phyloP scores from a whole-genome alignment of 2,329 filamentous ascomycete species.

The Verticillium nubilum region DNA sequence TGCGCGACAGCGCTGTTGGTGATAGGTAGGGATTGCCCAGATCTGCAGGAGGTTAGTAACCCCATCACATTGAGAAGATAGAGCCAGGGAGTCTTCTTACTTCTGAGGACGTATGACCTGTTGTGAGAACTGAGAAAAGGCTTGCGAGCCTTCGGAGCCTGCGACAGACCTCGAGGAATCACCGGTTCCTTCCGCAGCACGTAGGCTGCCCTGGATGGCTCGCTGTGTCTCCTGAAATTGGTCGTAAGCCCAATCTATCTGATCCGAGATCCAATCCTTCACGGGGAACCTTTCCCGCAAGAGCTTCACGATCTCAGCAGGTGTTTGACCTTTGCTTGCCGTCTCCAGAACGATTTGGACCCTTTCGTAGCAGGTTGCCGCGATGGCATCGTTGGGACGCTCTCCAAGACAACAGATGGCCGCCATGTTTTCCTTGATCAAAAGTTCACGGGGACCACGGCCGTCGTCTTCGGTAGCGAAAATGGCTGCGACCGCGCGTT shows the following conservation, averaged over 20 bases:
- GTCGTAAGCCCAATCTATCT: conserved; percentile 2
- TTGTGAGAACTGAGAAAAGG: background rate
- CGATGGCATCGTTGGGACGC: background rate
- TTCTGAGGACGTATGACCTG: background rate
- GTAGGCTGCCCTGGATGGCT: background rate
- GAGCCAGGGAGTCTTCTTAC: background rate
- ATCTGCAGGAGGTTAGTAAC: background rate
- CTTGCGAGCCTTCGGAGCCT: background rate
- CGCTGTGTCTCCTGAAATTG: background rate
- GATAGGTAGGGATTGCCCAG: background rate
- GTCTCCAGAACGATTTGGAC: background rate
- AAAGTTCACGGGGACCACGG: conserved; percentile 17
- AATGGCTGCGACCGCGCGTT: background rate
- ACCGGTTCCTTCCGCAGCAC: background rate
- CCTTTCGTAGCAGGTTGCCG: background rate
- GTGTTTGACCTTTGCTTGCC: background rate
- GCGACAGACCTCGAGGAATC: background rate
- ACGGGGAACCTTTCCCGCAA: conserved; percentile 4
- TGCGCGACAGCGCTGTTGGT: background rate
- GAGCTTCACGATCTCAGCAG: conserved; percentile 5
- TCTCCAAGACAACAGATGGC: conserved; percentile 2
- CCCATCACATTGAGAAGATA: background rate
- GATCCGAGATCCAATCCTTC: background rate
- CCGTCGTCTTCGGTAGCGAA: background rate
- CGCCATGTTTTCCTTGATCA: conserved; percentile 14